Percentiles rank a stretch among this genome's conserved stretches.
phyloP scores from a whole-genome alignment of 1,139 yeast species.

The Yamadazyma triangularis region DNA sequence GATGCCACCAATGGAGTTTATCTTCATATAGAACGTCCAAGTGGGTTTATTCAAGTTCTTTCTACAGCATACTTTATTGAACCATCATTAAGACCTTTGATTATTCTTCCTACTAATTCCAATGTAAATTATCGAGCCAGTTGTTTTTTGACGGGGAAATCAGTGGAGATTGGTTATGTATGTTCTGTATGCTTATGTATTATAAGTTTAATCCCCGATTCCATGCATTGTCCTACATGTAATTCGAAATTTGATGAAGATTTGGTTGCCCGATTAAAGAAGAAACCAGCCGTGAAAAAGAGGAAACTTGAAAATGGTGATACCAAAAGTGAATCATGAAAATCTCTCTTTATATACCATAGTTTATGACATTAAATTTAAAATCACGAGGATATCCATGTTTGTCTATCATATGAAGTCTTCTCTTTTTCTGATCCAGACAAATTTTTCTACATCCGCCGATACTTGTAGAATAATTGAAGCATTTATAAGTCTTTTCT shows the following conservation, averaged over 20 bases:
- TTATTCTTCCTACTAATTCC: constrained; percentile 79
- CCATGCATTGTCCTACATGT: constrained; percentile 55
- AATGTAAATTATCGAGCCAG: constrained; percentile 93
- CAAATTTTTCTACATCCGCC: constrained; percentile 30
- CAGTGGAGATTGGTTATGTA: constrained; percentile 90
- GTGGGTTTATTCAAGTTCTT: constrained; percentile 68
- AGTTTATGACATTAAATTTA: constrained; percentile 34
- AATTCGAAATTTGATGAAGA: constrained; percentile 49
- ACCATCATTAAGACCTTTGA: constrained; percentile 68
- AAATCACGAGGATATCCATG: constrained; percentile 48
- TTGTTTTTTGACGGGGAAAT: constrained; percentile 82
- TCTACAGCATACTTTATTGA: constrained; percentile 74
- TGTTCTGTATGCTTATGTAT: constrained; percentile 93
- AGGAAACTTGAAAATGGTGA: constrained; percentile 23
- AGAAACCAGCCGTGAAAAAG: constrained; percentile 51
- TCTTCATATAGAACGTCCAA: constrained; percentile 66
- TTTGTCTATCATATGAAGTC: constrained; percentile 42
- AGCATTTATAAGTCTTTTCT: constrained; percentile 37
- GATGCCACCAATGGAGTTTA: constrained; percentile 95
- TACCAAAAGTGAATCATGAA: background rate
- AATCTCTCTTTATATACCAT: constrained; percentile 10
- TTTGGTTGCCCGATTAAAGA: constrained; percentile 35
- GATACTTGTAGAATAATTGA: constrained; percentile 13
- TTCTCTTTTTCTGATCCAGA: constrained; percentile 30
- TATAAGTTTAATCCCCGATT: constrained; percentile 56